Evolutionary conservation across 441 rosid genomes (phyloP).

Genomic region (Eugenia klotzschiana): DNA sequence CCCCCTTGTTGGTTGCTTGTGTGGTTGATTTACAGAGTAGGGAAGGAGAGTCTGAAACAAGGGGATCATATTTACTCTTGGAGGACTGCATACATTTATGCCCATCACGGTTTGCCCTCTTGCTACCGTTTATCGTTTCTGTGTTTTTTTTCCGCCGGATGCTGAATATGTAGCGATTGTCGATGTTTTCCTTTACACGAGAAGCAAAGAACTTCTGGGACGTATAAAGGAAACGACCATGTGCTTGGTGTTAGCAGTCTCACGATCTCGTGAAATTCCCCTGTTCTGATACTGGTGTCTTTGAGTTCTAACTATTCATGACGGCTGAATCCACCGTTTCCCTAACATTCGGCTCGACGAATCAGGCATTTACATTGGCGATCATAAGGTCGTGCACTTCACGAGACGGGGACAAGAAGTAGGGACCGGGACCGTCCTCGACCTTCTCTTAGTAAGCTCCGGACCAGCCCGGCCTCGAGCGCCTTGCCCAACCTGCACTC

Average conservation of each 20-base stretch:
- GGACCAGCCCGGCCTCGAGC: slow-evolving; percentile 34
- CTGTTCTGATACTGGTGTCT: not conserved
- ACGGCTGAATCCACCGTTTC: not conserved
- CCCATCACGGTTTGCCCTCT: slow-evolving; percentile 41
- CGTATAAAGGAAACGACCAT: not conserved
- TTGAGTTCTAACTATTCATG: not conserved
- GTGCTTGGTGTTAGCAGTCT: not conserved
- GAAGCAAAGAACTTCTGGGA: not conserved
- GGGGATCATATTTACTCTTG: slow-evolving; percentile 68
- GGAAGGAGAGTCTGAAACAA: slow-evolving; percentile 31
- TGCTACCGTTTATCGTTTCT: not conserved
- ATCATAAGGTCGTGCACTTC: slow-evolving; percentile 68
- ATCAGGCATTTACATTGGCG: slow-evolving; percentile 71
- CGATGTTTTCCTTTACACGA: not conserved
- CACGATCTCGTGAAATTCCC: not conserved
- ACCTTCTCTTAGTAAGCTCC: slow-evolving; percentile 54
- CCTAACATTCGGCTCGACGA: not conserved
- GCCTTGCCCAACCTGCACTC: slow-evolving; percentile 53
- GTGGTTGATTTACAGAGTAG: slow-evolving; percentile 18
- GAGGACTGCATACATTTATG: slow-evolving; percentile 56
- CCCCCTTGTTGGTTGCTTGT: not conserved
- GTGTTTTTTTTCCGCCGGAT: not conserved
- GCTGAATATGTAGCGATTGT: not conserved
- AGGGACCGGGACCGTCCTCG: slow-evolving; percentile 71
- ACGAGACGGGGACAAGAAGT: slow-evolving; percentile 86